These are phyloP conservation scores for Bombardia bombarda DNA, from an alignment of 495 filamentous ascomycete genomes.

Conservation along the genomic window DNA sequence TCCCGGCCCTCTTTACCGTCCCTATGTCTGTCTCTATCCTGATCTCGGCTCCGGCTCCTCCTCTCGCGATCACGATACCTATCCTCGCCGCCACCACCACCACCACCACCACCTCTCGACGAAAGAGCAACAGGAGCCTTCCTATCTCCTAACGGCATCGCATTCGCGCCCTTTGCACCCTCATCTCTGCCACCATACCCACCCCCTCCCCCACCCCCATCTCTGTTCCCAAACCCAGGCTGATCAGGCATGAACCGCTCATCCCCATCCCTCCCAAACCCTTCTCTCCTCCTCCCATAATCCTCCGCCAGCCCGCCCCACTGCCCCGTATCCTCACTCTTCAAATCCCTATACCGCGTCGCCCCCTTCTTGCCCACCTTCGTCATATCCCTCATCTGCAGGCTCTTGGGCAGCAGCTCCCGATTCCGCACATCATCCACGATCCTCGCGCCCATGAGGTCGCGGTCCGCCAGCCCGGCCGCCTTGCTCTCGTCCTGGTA, in stretches of 20 bases:
- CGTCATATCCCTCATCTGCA: slow-evolving; percentile 92
- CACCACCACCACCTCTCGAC: too few species aligned
- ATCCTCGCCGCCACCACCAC: slow-evolving; percentile 2
- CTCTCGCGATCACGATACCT: slow-evolving; percentile 20
- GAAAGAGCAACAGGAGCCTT: too few species aligned
- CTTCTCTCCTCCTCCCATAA: slow-evolving; percentile 32
- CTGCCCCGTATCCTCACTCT: slow-evolving; percentile 82
- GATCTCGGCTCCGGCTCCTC: slow-evolving; percentile 13
- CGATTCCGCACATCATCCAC: slow-evolving; percentile 73
- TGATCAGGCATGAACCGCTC: slow-evolving; percentile 66
- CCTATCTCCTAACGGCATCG: slow-evolving; percentile 50
- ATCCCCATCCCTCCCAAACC: slow-evolving; percentile 43
- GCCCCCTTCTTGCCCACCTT: slow-evolving; percentile 88
- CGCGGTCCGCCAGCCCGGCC: slow-evolving; percentile 63
- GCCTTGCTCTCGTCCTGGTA: slow-evolving; percentile 72
- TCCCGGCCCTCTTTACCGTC: slow-evolving; percentile 25
- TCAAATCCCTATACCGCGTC: slow-evolving; percentile 82
- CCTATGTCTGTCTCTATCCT: slow-evolving; percentile 17
- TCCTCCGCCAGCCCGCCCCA: slow-evolving; percentile 63
- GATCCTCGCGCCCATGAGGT: slow-evolving; percentile 73
- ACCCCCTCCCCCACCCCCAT: slow-evolving; percentile 15
- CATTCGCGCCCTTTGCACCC: slow-evolving; percentile 50
- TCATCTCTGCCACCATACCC: slow-evolving; percentile 4
- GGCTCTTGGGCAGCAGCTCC: slow-evolving; percentile 78
- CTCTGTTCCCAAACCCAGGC: slow-evolving; percentile 34